phyloP scores from a whole-genome alignment of 2,329 filamentous ascomycete species.

The Furcasterigmium sp. region DNA sequence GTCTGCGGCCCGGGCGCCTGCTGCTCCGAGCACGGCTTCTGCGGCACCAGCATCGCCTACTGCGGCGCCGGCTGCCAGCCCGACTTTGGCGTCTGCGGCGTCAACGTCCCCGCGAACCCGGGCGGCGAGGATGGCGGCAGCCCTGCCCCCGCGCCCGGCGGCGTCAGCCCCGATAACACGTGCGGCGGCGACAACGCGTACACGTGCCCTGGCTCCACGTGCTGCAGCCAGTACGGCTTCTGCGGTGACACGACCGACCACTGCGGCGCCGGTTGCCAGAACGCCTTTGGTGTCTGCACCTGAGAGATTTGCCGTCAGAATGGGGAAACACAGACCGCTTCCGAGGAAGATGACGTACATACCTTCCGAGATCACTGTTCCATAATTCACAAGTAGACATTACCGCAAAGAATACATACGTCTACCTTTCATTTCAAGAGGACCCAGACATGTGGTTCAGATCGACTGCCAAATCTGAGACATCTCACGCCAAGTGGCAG shows the following conservation, averaged over 20 bases:
- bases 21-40: conserved; percentile 4
- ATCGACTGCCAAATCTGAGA: no score
- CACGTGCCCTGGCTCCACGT: conserved; percentile 4
- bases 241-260: not conserved
- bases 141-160: not conserved
- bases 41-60: conserved; percentile 2
- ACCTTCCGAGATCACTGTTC: no score
- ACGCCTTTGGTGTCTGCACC: no score
- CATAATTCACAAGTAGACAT: no score
- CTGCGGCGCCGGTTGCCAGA: not conserved
- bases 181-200: conserved; percentile 6
- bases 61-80: conserved; percentile 4
- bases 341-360: no score
- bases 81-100: conserved; percentile 4
- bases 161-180: conserved; percentile 7
- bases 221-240: not conserved
- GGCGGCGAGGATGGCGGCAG: not conserved
- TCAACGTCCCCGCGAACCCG: not conserved
- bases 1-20: conserved; percentile 2
- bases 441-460: no score
- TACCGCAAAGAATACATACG: no score
- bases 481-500: no score
- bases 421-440: no score
- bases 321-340: no score
- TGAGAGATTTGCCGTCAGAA: no score